Evolutionary conservation across 139 green algal species (phyloP).

Genomic region (Closterium sp.): DNA sequence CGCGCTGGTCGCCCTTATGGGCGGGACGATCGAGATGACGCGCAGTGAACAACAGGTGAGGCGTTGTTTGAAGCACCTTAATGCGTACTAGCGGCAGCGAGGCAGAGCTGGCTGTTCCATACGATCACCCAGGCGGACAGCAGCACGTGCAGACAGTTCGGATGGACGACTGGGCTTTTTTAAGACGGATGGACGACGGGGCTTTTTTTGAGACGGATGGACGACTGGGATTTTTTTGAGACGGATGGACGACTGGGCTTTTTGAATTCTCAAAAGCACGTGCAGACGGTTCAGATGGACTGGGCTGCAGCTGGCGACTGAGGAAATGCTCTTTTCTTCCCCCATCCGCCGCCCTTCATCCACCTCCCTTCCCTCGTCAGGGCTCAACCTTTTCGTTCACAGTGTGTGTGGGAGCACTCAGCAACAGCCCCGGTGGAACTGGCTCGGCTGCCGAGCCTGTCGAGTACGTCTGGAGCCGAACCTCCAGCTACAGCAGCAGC

Average conservation of each 20-base stretch:
- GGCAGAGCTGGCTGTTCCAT: no score
- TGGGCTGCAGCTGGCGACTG: no score
- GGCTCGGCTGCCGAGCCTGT: not conserved
- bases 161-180: constrained; percentile 62
- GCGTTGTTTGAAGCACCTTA: no score
- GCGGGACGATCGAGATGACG: not conserved
- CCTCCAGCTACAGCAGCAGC: not conserved
- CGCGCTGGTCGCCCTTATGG: constrained; percentile 10
- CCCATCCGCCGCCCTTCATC: no score
- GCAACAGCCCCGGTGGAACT: not conserved
- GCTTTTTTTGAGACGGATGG: no score
- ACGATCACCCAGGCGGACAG: constrained; percentile 61
- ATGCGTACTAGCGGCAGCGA: no score
- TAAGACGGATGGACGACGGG: no score
- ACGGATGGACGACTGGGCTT: no score
- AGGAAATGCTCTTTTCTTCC: not conserved
- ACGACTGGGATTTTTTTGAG: no score
- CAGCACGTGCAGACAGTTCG: constrained; percentile 68
- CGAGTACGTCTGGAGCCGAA: not conserved
- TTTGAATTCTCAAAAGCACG: no score
- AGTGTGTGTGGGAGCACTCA: not conserved
- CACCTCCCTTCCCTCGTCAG: not conserved
- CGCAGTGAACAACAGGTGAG: not conserved
- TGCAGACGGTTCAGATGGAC: no score
- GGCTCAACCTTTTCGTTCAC: not conserved